A percentile compares a stretch with the other conserved stretches of the same genome.
Conservation (phyloP, 2,329 filamentous ascomycete species). For the Arthrobotrys musiformis region DNA sequence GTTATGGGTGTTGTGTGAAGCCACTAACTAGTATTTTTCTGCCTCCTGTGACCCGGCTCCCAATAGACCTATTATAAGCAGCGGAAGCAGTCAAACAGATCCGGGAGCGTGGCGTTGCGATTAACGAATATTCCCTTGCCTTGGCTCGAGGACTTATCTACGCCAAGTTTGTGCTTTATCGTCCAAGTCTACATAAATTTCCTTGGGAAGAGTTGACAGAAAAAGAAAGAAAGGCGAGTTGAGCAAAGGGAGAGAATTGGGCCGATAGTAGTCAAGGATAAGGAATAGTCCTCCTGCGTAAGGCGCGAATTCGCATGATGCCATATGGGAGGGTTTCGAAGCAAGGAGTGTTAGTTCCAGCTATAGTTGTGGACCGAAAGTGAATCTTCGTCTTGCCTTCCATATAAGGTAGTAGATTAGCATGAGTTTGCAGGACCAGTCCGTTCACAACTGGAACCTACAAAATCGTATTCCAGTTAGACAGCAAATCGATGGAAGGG, state of each 20-base stretch:
- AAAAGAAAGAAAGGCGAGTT: neutral
- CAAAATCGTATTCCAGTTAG: constrained; percentile 1
- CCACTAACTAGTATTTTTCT: constrained; percentile 1
- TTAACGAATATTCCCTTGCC: constrained; percentile 17
- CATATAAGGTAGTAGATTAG: constrained; percentile 31
- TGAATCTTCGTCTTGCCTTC: constrained; percentile 39
- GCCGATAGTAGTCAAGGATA: neutral
- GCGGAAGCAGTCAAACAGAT: neutral
- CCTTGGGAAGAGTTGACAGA: neutral
- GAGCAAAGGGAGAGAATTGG: neutral
- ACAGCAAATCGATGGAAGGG: constrained; percentile 10
- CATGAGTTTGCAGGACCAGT: constrained; percentile 10
- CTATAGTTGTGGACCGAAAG: constrained; percentile 20
- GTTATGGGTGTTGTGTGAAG: neutral
- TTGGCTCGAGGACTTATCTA: constrained; percentile 8
- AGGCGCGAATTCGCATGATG: constrained; percentile 18
- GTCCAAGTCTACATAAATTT: neutral
- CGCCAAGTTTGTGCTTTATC: constrained; percentile 11
- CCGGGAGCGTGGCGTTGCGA: constrained; percentile 16
- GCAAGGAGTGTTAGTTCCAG: constrained; percentile 49
- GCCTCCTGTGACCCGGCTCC: neutral
- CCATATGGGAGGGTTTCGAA: constrained; percentile 20
- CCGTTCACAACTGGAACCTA: constrained; percentile 42
- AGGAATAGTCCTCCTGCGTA: constrained; percentile 13
- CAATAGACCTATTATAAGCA: neutral